Evolutionary conservation across 2,329 filamentous ascomycete species (phyloP).

Genomic region (Xylaria digitata): DNA sequence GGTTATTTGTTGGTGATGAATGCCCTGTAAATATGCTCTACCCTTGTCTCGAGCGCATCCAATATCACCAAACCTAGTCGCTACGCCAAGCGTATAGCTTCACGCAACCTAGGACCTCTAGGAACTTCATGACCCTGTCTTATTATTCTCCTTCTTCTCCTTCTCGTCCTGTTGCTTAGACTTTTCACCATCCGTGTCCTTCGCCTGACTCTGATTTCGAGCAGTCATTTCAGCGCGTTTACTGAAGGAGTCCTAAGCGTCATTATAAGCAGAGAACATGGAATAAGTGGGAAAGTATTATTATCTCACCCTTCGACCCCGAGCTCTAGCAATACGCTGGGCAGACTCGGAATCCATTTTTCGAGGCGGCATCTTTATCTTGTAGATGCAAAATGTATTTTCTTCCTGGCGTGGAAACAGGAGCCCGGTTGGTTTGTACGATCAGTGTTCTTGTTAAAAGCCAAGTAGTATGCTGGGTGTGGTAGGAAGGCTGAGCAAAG

Average conservation of each 20-base stretch:
- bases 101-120: not conserved
- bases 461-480: not conserved
- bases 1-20: conserved; percentile 10
- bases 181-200: not conserved
- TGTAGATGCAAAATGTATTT: not conserved
- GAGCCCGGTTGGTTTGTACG: not conserved
- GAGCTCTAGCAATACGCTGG: conserved; percentile 56
- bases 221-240: conserved; percentile 44
- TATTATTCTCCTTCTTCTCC: conserved; percentile 11
- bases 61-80: conserved; percentile 23
- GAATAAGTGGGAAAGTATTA: not conserved
- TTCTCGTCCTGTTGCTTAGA: conserved; percentile 1
- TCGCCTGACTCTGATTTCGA: conserved; percentile 34
- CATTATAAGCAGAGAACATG: conserved; percentile 3
- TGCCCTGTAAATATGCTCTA: conserved; percentile 6
- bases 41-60: conserved; percentile 15
- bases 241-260: conserved; percentile 44
- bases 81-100: conserved; percentile 21
- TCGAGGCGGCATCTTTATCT: conserved; percentile 47
- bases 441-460: not conserved
- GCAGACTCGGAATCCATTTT: conserved; percentile 59
- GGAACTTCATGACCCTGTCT: not conserved
- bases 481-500: not conserved
- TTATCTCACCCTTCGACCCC: conserved; percentile 46
- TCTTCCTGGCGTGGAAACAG: not conserved